Evolutionary conservation across 805 yeast genomes (phyloP).

Genomic region (Saccharomycopsis fermentans): DNA sequence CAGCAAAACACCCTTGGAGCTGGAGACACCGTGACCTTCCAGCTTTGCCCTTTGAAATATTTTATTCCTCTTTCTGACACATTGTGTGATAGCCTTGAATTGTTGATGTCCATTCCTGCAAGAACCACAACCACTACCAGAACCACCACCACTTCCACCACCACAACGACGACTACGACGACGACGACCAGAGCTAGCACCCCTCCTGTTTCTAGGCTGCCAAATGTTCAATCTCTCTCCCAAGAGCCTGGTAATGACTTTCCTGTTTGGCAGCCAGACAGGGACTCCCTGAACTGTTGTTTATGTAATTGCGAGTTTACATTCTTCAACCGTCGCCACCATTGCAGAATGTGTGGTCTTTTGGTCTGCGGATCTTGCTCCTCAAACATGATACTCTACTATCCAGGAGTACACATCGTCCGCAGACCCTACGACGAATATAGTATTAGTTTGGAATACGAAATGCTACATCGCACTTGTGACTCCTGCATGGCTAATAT

Average conservation of each 20-base stretch:
- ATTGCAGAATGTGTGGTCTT: slow-evolving; percentile 73
- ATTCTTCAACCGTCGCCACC: slow-evolving; percentile 66
- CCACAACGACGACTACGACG: neutral
- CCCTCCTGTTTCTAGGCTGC: neutral
- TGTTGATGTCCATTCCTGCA: neutral
- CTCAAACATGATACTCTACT: slow-evolving; percentile 38
- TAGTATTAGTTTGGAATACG: slow-evolving; percentile 36
- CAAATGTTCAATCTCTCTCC: neutral
- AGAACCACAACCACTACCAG: neutral
- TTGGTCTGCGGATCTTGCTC: slow-evolving; percentile 71
- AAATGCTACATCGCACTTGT: slow-evolving; percentile 62
- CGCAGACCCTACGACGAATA: slow-evolving; percentile 38
- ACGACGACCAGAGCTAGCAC: neutral
- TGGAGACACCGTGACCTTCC: too few relatives aligned
- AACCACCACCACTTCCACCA: neutral
- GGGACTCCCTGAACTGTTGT: slow-evolving; percentile 39
- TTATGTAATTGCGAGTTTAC: slow-evolving; percentile 45
- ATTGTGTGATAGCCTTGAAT: neutral
- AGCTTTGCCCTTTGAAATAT: too few relatives aligned
- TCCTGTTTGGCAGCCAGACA: slow-evolving; percentile 68
- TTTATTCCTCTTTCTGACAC: neutral
- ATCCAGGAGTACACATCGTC: slow-evolving; percentile 50
- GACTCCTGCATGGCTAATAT: slow-evolving; percentile 42
- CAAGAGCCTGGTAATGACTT: neutral
- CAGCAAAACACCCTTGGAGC: too few relatives aligned